Evolutionary conservation across 2,329 filamentous ascomycete species (phyloP).

Genomic region (Fusarium goolgardi): DNA sequence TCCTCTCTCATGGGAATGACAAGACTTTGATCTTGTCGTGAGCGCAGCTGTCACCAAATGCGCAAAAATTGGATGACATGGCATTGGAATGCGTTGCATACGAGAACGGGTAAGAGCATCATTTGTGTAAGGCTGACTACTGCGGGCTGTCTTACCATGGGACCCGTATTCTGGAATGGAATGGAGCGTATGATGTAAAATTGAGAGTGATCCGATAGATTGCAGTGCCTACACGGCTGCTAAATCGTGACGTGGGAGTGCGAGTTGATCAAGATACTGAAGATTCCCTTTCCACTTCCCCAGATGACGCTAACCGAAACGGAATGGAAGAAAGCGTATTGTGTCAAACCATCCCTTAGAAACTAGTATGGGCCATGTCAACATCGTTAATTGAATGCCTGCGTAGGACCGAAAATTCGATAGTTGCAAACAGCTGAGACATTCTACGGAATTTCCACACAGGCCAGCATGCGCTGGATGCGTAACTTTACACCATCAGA

Average conservation of each 20-base stretch:
- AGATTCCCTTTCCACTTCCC: neutral
- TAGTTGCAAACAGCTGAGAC: constrained; percentile 25
- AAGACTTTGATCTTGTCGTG: neutral
- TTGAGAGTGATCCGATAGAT: neutral
- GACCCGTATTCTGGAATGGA: too few species aligned
- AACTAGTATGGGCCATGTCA: too few species aligned
- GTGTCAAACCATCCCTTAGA: neutral
- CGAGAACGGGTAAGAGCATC: constrained; percentile 3
- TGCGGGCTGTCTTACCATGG: neutral
- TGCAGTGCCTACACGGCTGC: neutral
- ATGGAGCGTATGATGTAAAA: neutral
- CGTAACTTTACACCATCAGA: neutral
- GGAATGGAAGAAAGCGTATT: too few species aligned
- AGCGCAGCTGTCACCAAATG: neutral
- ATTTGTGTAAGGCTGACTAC: constrained; percentile 1
- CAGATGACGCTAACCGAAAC: neutral
- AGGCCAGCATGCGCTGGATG: neutral
- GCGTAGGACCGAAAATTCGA: neutral
- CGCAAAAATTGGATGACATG: neutral
- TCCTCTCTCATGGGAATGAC: too few species aligned
- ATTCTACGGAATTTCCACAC: neutral
- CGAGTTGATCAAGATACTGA: neutral
- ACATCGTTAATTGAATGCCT: constrained; percentile 7
- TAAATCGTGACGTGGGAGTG: neutral
- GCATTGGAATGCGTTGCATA: constrained; percentile 12